phyloP scores from a whole-genome alignment of 208 protist genomes.

The Polymyxa betae region DNA sequence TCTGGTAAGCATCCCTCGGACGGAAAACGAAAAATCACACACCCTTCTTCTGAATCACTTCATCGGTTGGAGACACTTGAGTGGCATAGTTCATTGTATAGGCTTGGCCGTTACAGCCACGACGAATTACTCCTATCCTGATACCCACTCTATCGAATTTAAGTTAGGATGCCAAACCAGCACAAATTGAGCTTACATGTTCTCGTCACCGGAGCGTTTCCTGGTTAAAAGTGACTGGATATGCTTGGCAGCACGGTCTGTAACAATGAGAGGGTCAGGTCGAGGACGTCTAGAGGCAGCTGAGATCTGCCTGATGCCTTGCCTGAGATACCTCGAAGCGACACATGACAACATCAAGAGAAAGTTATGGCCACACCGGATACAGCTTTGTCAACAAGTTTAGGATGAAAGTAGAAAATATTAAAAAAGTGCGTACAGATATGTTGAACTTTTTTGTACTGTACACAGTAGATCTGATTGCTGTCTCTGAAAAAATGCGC shows the following conservation, averaged over 20 bases:
- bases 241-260: background rate
- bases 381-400: no score
- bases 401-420: no score
- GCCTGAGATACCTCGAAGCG: no score
- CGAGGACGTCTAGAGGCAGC: background rate
- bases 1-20: background rate
- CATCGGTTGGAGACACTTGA: background rate
- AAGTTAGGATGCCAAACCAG: background rate
- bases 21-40: background rate
- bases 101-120: conserved; percentile 36
- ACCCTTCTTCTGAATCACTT: conserved; percentile 12
- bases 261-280: background rate
- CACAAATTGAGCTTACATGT: background rate
- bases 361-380: no score
- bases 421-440: no score
- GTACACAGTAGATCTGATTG: no score
- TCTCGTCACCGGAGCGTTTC: background rate
- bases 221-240: background rate
- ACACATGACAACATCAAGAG: no score
- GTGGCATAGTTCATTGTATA: conserved; percentile 34
- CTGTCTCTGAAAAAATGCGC: no score
- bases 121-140: conserved; percentile 14
- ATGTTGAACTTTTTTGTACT: no score
- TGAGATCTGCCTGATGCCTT: no score
- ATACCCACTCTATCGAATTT: conserved; percentile 9